Percentiles rank a stretch among this genome's conserved stretches.
Evolutionary conservation across 1,284 basidiomycete species (phyloP).

Genomic region (Tilletia indica): DNA sequence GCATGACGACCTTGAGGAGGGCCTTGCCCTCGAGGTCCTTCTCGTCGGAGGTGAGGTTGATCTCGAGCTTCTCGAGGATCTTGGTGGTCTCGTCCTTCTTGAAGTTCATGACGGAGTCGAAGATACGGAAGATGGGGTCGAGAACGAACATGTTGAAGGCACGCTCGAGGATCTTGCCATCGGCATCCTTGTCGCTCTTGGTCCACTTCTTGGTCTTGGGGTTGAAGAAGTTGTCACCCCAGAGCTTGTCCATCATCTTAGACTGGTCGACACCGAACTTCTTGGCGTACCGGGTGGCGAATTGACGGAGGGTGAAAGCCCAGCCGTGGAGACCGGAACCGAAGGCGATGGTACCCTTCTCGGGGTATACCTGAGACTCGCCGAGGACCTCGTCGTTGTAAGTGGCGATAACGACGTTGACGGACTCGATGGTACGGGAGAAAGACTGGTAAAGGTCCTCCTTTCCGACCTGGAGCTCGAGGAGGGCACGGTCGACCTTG

Average conservation of each 20-base stretch:
- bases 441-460: constrained; percentile 98
- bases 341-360: constrained; percentile 97
- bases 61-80: constrained; percentile 95
- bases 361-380: constrained; percentile 98
- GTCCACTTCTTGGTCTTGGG: constrained; percentile 96
- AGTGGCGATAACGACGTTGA: constrained; percentile 98
- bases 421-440: constrained; percentile 93
- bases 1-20: constrained; percentile 97
- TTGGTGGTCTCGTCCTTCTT: constrained; percentile 84
- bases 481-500: constrained; percentile 99
- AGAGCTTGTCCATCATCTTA: constrained; percentile 96
- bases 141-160: constrained; percentile 76
- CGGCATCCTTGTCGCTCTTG: constrained; percentile 72
- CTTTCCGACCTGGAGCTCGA: constrained; percentile 96
- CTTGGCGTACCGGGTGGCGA: constrained; percentile 91
- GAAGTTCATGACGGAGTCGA: constrained; percentile 99
- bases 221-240: constrained; percentile 99
- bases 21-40: constrained; percentile 93
- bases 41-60: constrained; percentile 87
- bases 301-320: constrained; percentile 98
- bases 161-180: constrained; percentile 78
- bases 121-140: constrained; percentile 98
- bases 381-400: constrained; percentile 93
- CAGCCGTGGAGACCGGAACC: constrained; percentile 99
- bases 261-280: constrained; percentile 99